Evolutionary conservation across 306 rosid species (phyloP).

Genomic region (Quercus parvula): DNA sequence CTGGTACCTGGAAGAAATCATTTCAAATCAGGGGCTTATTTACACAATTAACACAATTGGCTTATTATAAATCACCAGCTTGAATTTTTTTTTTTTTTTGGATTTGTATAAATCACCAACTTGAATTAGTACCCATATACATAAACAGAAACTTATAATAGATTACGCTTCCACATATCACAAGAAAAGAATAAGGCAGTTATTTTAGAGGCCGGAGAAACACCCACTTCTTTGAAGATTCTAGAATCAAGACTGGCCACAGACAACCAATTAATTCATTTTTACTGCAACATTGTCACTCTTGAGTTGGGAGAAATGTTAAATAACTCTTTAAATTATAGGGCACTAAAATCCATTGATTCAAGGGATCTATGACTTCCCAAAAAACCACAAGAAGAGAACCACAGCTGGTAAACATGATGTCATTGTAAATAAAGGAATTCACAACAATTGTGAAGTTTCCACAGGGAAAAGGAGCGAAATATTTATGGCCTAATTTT

Average conservation of each 20-base stretch:
- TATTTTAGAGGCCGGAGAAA: not conserved
- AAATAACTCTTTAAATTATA: not conserved
- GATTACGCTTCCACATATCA: not conserved
- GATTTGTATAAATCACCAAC: not conserved
- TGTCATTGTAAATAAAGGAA: not conserved
- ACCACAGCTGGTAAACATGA: not conserved
- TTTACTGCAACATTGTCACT: not conserved
- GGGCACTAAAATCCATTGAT: not conserved
- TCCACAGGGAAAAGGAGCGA: not conserved
- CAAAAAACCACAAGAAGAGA: not conserved
- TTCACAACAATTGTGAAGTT: not conserved
- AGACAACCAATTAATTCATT: not conserved
- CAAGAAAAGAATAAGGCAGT: not conserved
- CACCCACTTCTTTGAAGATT: not conserved
- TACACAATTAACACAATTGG: constrained; percentile 7
- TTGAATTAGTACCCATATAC: not conserved
- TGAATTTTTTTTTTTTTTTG: not conserved
- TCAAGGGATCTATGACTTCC: not conserved
- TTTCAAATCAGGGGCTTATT: constrained; percentile 16
- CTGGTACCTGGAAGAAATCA: constrained; percentile 63
- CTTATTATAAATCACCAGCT: constrained; percentile 8
- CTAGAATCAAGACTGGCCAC: not conserved
- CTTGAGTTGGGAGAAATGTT: not conserved
- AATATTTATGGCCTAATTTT: not conserved
- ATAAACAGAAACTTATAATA: not conserved